Evolutionary conservation across 345 rosid species (phyloP), one percentile per base, ranked within the genome.

Genomic region (Tarenaya hassleriana): DNA sequence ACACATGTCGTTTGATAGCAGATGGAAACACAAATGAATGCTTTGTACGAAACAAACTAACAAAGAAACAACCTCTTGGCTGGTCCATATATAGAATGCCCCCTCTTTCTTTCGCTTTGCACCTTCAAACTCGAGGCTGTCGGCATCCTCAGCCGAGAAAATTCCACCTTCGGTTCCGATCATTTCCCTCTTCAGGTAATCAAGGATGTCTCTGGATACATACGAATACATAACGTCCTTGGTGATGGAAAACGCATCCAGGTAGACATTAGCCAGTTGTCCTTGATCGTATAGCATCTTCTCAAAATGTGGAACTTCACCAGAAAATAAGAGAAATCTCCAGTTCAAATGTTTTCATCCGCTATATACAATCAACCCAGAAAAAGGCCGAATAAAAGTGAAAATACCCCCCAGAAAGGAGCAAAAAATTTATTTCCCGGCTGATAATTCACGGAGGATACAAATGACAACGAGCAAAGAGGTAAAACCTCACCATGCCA

Each of bases 271-370:
- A 17, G 75, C 83, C 61, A 87, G 85, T 50, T 91, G 95, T 40
- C 95, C 98, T 61, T 87, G 95, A 71, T 87, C 96, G 53, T 87
- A 87, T 60, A 91, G 31, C 96, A 91, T 91, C 63, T 91, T 91
- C 80, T 91, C 98, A 65, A 91, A 91, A 76, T 91, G 98, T 12
- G 98, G 98, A 73, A 91, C 98, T 91, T 82, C 85, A 60, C 50
- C 46, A 58, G 33, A 10, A 21, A 19, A 11, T 0, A 32, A 37
- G 4, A 55, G 17, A 52, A 47, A 34, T 33, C 29, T 24, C 60
- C 11, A 33, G 18, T 7, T 20, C 37, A 15, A 46, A 7, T 17
- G 20, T 9, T 20, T 11, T 6, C n/a, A n/a, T n/a, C n/a, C n/a
- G n/a, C n/a, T n/a, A n/a, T n/a, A n/a, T n/a, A n/a, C n/a, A n/a